Evolutionary conservation across 805 yeast genomes (phyloP), one percentile per base, ranked within the genome.

Genomic region (Wickerhamiella vanderwaltii): DNA sequence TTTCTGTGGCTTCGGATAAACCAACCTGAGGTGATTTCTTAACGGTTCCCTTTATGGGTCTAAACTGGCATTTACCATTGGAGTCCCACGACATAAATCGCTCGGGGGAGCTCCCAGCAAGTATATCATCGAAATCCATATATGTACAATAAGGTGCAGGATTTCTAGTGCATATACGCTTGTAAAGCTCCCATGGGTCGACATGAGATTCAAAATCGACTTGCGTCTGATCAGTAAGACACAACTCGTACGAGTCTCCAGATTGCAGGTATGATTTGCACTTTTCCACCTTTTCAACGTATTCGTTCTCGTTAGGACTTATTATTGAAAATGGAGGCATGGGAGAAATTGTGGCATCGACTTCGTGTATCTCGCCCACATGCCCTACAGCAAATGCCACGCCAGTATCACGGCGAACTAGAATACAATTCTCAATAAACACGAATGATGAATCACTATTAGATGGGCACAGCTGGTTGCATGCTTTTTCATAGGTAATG

Each of bases 21-120:
- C 72, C 67, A 63, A 80, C 67, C 0, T 61, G 70, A 0, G 68
- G 62, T 0, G 72, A 61, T 51, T 84, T 85, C 50, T 68, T 74
- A 1, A 91, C 95, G 0, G 99, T 91, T 4, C 99, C 99, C 58
- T 91, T 91, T 43, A 91, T 91, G 1, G 99, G 99, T 42, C 97
- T 68, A 55, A 91, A 68, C 59, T 91, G 94, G 44, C 91, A 80
- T 17, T 48, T 49, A 0, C 59, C 54, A 1, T 46, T 44, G 17
- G 66, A 58, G 42, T 69, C 68, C 95, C 97, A 93, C 2, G 78
- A 71, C 39, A 93, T 56, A 54, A 91, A 93, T 48, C 98, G 66
- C 58, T 91, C 99, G 0, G 99, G 99, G 0, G 97, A 88, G 0
- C 95, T 79, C 2, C 95, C 84, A 2, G 88, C 66, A 24, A 91